A percentile compares a stretch with the other conserved stretches of the same genome.
These are phyloP conservation scores for Mollisiaceae sp. DNA, from an alignment of 2,329 filamentous ascomycete genomes.

Conservation along the genomic window DNA sequence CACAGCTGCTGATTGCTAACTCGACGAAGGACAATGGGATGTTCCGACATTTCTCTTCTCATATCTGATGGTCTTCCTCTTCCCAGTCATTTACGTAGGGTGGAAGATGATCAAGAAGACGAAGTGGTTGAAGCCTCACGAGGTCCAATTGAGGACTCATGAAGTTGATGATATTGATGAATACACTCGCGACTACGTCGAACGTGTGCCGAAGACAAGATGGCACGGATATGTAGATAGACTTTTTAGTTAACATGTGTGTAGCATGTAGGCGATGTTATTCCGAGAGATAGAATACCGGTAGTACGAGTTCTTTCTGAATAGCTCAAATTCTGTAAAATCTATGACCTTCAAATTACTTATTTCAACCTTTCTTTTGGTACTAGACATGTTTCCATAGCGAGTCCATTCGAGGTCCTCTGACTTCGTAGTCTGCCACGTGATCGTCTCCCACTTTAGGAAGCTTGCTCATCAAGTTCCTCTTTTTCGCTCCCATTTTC, in stretches of 20 bases:
- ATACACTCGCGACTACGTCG: constrained; percentile 59
- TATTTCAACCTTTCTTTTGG: background rate
- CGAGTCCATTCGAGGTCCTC: background rate
- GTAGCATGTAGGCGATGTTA: background rate
- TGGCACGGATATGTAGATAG: constrained; percentile 35
- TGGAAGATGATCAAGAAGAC: constrained; percentile 67
- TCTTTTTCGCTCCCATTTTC: background rate
- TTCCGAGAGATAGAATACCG: background rate
- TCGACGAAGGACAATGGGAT: constrained; percentile 53
- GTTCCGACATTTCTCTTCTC: constrained; percentile 66
- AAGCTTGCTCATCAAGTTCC: background rate
- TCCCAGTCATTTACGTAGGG: constrained; percentile 61
- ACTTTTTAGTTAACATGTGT: constrained; percentile 27
- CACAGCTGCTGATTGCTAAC: background rate
- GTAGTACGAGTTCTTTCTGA: background rate
- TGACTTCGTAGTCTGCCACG: background rate
- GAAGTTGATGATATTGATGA: constrained; percentile 66
- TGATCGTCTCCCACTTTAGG: background rate
- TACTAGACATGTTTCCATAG: background rate
- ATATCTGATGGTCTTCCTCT: constrained; percentile 63
- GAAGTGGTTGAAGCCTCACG: constrained; percentile 55
- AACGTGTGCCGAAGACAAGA: constrained; percentile 33
- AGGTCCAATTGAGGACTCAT: constrained; percentile 56
- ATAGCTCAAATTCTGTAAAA: background rate
- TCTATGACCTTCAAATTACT: background rate